Conservation (phyloP, 2,329 filamentous ascomycete genomes). For the Rachicladosporium sp. region DNA sequence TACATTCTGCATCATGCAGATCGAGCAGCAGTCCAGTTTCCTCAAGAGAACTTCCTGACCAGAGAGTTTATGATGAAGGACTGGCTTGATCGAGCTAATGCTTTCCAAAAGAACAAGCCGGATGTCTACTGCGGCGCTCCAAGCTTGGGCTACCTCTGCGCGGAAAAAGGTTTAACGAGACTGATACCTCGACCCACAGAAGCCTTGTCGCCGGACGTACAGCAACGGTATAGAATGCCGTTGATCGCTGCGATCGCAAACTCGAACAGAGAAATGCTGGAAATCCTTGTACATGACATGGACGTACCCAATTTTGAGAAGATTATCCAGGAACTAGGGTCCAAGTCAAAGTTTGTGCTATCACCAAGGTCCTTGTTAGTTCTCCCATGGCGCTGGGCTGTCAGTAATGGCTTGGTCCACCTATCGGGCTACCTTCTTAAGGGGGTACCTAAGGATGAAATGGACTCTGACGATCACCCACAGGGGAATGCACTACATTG, state of each 20-base stretch:
- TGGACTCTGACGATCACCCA: not conserved
- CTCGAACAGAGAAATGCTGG: slow-evolving; percentile 2
- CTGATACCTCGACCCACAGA: slow-evolving; percentile 3
- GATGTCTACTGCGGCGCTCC: not conserved
- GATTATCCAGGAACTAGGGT: too few relatives aligned
- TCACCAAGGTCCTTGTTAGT: too few relatives aligned
- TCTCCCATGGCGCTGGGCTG: slow-evolving; percentile 1
- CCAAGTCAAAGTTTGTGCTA: too few relatives aligned
- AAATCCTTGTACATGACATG: not conserved
- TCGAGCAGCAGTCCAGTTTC: slow-evolving; percentile 17
- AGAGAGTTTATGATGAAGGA: not conserved
- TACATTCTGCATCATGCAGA: slow-evolving; percentile 32
- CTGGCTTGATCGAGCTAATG: not conserved
- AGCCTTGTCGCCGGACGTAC: not conserved
- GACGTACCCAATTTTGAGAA: not conserved
- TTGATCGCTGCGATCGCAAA: slow-evolving; percentile 1
- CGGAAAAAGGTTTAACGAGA: slow-evolving; percentile 4
- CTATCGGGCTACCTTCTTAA: slow-evolving; percentile 1
- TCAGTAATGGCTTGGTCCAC: not conserved
- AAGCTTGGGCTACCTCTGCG: slow-evolving; percentile 3
- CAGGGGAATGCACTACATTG: too few relatives aligned
- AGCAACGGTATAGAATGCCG: slow-evolving; percentile 3
- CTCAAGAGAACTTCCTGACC: slow-evolving; percentile 23
- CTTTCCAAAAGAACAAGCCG: not conserved
- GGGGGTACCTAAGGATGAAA: not conserved